These are phyloP conservation scores for Xylaria palmicola DNA, from an alignment of 495 filamentous ascomycete species.

Conservation along the genomic window DNA sequence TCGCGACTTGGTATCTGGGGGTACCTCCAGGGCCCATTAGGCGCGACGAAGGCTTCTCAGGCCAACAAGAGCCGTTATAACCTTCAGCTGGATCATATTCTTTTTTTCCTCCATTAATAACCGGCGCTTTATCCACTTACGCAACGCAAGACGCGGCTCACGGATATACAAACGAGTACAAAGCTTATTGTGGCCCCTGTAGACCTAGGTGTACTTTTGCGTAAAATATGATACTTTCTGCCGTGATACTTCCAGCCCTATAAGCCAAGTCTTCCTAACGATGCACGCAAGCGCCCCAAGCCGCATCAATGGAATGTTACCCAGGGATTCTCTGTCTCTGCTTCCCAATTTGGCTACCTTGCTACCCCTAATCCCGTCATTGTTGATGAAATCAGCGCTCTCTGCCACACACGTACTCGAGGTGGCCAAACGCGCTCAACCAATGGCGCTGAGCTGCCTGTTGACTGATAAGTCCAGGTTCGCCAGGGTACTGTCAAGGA, in stretches of 20 bases:
- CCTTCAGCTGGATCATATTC: not conserved
- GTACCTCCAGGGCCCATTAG: too few species aligned
- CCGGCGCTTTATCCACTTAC: not conserved
- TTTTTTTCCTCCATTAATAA: not conserved
- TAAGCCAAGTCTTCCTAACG: not conserved
- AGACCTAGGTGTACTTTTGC: too few species aligned
- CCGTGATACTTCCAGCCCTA: constrained; percentile 7
- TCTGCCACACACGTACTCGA: not conserved
- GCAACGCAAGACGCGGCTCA: not conserved
- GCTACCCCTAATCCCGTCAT: not conserved
- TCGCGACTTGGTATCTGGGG: too few species aligned
- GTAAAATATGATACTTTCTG: too few species aligned
- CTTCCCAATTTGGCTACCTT: not conserved
- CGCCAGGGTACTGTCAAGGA: too few species aligned
- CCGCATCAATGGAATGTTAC: not conserved
- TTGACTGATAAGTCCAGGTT: too few species aligned
- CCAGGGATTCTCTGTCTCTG: not conserved
- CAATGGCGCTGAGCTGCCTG: too few species aligned
- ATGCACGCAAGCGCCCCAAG: constrained; percentile 8
- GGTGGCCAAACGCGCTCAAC: not conserved
- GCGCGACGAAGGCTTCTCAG: too few species aligned
- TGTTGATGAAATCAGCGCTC: not conserved
- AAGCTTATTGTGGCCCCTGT: not conserved
- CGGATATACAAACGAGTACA: not conserved
- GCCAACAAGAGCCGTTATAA: too few species aligned